Base-by-base conservation (phyloP, 306 rosid species). In the Herpetospermum pedunculosum region DNA sequence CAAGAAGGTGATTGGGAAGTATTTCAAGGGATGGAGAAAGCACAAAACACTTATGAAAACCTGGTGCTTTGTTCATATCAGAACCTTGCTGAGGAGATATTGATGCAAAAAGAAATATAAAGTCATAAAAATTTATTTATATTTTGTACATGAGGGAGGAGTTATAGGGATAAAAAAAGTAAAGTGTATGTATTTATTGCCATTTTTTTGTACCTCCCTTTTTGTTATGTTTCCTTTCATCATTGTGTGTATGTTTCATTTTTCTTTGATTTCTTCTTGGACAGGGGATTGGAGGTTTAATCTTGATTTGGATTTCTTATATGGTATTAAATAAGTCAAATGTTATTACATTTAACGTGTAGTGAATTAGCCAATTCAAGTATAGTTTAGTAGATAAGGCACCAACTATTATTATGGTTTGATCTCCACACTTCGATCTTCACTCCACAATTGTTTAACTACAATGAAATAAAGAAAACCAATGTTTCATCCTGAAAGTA, bases 21-120 rank as follows among this genome's bases (percentile, higher is more conserved):
- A 86, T 75, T 94, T 94, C 75, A 75, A 73, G 70, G 97, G 99
- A 47, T 94, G 97, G 97, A 89, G 88, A 84, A 94, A 77, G 82
- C 88, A 94, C 77, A 89, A 84, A 84, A 91, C 92, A 25, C 79
- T 89, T 32, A 29, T 84, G 23, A 89, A 88, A 81, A 86, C 95
- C 19, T 91, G 96, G 97, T 86, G 85, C 80, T 80, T 80, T 76
- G 87, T 94, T 85, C 95, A 82, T 13, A 25, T 86, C 69, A 83
- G 97, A 82, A 89, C 89, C 76, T 64, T 91, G 81, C 87, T 87
- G 38, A 84, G 82, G 84, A 89, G 90, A 79, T 94, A 88, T 70
- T 91, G 90, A 89, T 75, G 52, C 8, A 1, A 1, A 68, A 68
- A 21, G 1, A 21, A 21, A 9, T 63, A 35, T n/a, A 11, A 64